phyloP scores from a whole-genome alignment of 2,329 filamentous ascomycete genomes.

The Fusarium sterilihyphosum region DNA sequence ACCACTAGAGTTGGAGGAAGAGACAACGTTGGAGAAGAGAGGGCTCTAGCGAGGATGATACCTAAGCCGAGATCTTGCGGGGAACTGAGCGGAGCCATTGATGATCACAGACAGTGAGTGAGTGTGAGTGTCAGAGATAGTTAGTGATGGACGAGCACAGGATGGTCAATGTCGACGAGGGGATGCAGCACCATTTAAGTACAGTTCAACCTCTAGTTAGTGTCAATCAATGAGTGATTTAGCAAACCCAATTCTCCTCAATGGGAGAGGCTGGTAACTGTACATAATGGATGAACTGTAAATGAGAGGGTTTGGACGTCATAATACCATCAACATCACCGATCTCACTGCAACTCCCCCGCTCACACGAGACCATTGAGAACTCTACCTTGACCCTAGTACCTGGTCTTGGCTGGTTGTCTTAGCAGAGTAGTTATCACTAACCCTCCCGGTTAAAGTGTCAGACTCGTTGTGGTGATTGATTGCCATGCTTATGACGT shows the following conservation, averaged over 20 bases:
- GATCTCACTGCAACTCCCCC: slow-evolving; percentile 14
- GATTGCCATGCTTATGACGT: slow-evolving; percentile 1
- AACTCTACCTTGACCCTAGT: neutral
- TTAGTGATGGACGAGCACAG: neutral
- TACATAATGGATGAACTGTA: neutral
- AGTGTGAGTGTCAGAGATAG: neutral
- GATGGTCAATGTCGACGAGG: neutral
- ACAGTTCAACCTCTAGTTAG: neutral
- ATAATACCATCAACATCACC: slow-evolving; percentile 32
- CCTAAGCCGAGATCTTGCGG: slow-evolving; percentile 23
- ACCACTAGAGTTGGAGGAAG: slow-evolving; percentile 23
- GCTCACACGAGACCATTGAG: neutral
- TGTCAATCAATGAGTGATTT: neutral
- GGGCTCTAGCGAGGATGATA: slow-evolving; percentile 18
- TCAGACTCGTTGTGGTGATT: neutral
- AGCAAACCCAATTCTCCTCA: neutral
- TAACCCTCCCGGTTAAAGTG: neutral
- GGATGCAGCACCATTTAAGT: slow-evolving; percentile 2
- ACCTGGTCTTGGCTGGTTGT: neutral
- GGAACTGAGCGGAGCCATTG: slow-evolving; percentile 31
- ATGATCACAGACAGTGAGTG: neutral
- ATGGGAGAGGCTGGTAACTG: slow-evolving; percentile 7
- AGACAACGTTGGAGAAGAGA: slow-evolving; percentile 27
- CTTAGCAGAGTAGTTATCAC: neutral
- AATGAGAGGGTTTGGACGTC: slow-evolving; percentile 25